Conservation (phyloP, 768 basidiomycete genomes). For the Guyanaporus albipodus region DNA sequence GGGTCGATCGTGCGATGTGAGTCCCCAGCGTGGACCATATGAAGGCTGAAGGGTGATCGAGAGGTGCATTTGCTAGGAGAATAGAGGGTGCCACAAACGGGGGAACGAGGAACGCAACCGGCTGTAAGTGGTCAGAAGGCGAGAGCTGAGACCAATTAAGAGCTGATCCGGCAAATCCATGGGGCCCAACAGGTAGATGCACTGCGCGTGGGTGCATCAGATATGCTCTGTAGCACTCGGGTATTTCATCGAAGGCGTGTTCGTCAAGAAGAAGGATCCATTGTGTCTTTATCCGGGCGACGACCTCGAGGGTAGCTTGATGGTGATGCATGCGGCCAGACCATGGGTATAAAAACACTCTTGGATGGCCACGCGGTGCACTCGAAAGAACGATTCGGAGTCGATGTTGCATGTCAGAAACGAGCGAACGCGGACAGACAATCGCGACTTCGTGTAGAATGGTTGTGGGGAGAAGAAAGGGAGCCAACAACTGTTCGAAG, state of each 20-base stretch:
- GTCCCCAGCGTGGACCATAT: constrained; percentile 24
- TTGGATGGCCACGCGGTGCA: constrained; percentile 34
- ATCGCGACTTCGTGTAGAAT: constrained; percentile 45
- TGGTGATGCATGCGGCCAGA: constrained; percentile 17
- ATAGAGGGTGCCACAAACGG: constrained; percentile 50
- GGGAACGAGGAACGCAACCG: constrained; percentile 53
- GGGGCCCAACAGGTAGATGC: constrained; percentile 41
- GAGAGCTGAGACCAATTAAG: constrained; percentile 30
- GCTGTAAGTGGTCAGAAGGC: constrained; percentile 30
- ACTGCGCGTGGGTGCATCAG: constrained; percentile 42
- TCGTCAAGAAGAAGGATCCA: constrained; percentile 54
- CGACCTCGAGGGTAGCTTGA: constrained; percentile 33
- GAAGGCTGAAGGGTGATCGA: constrained; percentile 14
- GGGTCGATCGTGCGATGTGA: constrained; percentile 27
- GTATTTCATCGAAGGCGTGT: constrained; percentile 36
- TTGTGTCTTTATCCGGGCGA: constrained; percentile 40
- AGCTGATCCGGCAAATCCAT: constrained; percentile 27
- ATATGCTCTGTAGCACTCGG: constrained; percentile 30
- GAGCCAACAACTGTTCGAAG: constrained; percentile 35
- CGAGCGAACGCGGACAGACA: constrained; percentile 39
- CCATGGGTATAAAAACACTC: constrained; percentile 40
- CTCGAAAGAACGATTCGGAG: constrained; percentile 35
- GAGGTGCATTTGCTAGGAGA: constrained; percentile 22
- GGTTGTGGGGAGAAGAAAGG: constrained; percentile 36
- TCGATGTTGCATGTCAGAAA: constrained; percentile 31